A percentile compares a stretch with the other conserved stretches of the same genome.
phyloP scores from a whole-genome alignment of 305 asterid genomes.

The Fraxinus paxiana region DNA sequence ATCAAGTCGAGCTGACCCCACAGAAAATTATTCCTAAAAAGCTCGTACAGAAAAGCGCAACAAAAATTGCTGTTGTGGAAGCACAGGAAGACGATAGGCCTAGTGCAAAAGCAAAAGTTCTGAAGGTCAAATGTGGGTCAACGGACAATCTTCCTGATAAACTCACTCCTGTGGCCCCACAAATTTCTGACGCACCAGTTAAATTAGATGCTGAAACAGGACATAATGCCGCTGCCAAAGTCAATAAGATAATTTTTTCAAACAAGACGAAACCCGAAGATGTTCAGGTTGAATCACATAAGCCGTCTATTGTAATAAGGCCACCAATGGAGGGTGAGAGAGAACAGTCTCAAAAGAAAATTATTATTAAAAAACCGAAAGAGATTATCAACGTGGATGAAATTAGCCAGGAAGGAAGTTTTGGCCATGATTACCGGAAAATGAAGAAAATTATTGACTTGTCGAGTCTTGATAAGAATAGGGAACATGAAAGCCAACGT shows the following conservation, averaged over 20 bases:
- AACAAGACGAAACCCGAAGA: conserved; percentile 67
- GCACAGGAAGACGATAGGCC: conserved; percentile 68
- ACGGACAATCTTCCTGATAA: conserved; percentile 69
- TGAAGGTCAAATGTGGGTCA: conserved; percentile 82
- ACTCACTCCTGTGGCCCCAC: conserved; percentile 63
- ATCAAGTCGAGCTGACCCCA: conserved; percentile 59
- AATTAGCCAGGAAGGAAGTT: conserved; percentile 79
- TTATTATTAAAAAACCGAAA: conserved; percentile 70
- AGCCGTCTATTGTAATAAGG: conserved; percentile 64
- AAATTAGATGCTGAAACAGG: conserved; percentile 68
- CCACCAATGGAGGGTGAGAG: conserved; percentile 71
- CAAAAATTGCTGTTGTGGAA: conserved; percentile 53
- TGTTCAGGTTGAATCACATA: conserved; percentile 51
- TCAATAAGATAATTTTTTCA: conserved; percentile 73
- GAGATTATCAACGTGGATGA: conserved; percentile 66
- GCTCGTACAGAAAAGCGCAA: conserved; percentile 51
- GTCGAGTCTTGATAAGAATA: conserved; percentile 54
- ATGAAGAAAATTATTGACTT: conserved; percentile 72
- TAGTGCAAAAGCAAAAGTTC: conserved; percentile 69
- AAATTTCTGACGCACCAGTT: conserved; percentile 65
- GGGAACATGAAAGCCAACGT: conserved; percentile 41
- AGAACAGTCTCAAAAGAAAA: conserved; percentile 74
- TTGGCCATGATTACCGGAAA: conserved; percentile 65
- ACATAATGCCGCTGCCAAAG: conserved; percentile 55
- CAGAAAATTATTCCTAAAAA: conserved; percentile 54